Base-by-base conservation (phyloP, 768 basidiomycete species). In the Asterophora lycoperdoides region DNA sequence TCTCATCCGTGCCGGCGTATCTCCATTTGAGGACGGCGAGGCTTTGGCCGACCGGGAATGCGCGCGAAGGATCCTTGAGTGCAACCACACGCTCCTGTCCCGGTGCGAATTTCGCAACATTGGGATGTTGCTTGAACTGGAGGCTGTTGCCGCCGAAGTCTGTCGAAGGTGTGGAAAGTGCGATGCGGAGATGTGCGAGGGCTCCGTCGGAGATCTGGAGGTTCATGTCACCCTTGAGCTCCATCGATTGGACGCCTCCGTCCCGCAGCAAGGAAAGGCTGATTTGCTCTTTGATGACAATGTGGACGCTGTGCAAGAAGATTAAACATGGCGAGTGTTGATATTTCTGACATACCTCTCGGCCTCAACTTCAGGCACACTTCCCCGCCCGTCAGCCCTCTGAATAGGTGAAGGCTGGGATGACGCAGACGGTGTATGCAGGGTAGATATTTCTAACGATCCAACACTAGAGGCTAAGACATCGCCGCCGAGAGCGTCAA, bases 81-180 rank as follows among this genome's bases (percentile, higher is more conserved):
- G 84, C 84, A 35, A 98, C 75, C 15, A 84, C 65, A 33, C 88
- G 68, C 14, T 69, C 70, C 51, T 86, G 66, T 1, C 81, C 80
- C 9, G 84, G 81, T 0, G 71, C 73, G 52, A 94, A 91, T 68
- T 93, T 95, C 51, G 83, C 88, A 11, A 97, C 89, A 51, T 96
- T 86, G 6, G 95, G 95, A 60, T 97, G 96, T 57, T 96, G 93
- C 68, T 97, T 97, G 79, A 95, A 96, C 65, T 95, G 93, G 36
- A 97, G 68, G 33, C 78, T 83, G 48, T 72, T 71, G 42, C 77
- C 79, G 47, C 77, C 83, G 49, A 84, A 79, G 53, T 82, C 79
- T 9, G 73, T 70, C 11, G 78, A 67, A 14, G 80, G 68, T 0
- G 80, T 68, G 0, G 76, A 68, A 18, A 97, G 79, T 13, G 73